Evolutionary conservation across 1,284 basidiomycete species (phyloP), one percentile per base, ranked within the genome.

Genomic region (Pseudozyma pruni): DNA sequence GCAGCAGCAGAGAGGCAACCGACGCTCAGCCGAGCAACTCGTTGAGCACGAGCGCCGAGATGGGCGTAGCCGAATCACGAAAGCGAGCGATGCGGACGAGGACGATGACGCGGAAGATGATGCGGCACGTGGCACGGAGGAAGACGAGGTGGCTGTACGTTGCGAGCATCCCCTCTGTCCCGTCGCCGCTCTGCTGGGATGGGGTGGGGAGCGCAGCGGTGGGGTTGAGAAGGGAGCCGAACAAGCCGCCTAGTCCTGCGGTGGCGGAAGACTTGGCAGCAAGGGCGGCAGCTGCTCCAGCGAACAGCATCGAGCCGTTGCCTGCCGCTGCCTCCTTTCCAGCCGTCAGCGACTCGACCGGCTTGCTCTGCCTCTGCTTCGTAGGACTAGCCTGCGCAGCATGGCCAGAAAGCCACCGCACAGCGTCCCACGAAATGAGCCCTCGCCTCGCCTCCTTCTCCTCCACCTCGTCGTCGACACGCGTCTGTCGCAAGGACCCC

Each of bases 61-160:
- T 50, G n/a, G 53, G 48, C 8, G 53, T 56, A 11, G 57, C 45
- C 9, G 57, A 60, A 22, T 56, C 46, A 11, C 52, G 48, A 32
- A 61, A 56, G 8, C 53, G 17, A 7, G 64, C 40, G 1, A 61
- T 14, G 10, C 58, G 52, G 13, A 61, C 50, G 4, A 67, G 42
- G 25, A 67, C 57, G 14, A 67, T 48, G 40, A 67, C 57, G 32
- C 58, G 57, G 17, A 67, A 67, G 35, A 67, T 39, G 49, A 67
- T 47, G 41, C 58, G 49, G 33, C 60, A 55, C 25, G 56, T 61
- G 41, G 57, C 57, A 6, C 58, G 57, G 6, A 67, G 48, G 44
- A 56, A 56, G 32, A 61, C 19, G 14, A 56, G 57, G 23, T 57
- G 57, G 29, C 29, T 48, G 45, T 31, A 38, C 4, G 48, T 45